Base-by-base conservation (phyloP, 371 early-diverging fungal genomes). In the Apophysomyces sp. region DNA sequence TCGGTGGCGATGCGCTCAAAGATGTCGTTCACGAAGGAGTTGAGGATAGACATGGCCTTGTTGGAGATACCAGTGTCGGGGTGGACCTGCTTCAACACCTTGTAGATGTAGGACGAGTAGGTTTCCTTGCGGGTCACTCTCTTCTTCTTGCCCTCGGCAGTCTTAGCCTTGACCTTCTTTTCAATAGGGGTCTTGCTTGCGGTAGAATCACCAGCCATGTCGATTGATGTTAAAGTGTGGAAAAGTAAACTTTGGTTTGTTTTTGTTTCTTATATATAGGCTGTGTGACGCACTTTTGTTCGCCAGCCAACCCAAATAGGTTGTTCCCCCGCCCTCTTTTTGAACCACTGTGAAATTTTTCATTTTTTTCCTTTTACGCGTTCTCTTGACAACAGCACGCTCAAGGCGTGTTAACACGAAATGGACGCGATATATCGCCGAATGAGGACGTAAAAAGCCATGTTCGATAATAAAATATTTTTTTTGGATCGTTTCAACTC, bases 11-110 rank as follows among this genome's bases (percentile, higher is more conserved):
- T 94, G 67, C 95, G 93, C 79, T 95, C 95, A 71, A 96, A 97
- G 81, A 97, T 95, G 75, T 97, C 98, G 84, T 93, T 92, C 76
- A 97, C 96, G 75, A 97, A 97, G 55, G 95, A 95, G 94, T 97
- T 96, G 82, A 97, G 86, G 81, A 97, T 96, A 63, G 92, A 91
- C 98, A 97, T 97, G 86, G 96, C 96, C 90, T 96, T 96, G 94
- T 94, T 95, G 83, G 96, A 95, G 86, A 97, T 95, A 84, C 97
- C 96, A 63, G 94, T 94, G 72, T 97, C 97, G 66, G 97, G 96
- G 87, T 97, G 97, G 63, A 96, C 96, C 81, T 97, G 98, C 85
- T 94, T 93, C 77, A 97, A 83, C 65, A 97, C 98, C 86, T 93
- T 93, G 90, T 94, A 95, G 84, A 96, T 96, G 88, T 94, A 96